A percentile compares a stretch with the other conserved stretches of the same genome.
phyloP scores from a whole-genome alignment of 129 eudicot genomes.

The Flaveria trinervia region DNA sequence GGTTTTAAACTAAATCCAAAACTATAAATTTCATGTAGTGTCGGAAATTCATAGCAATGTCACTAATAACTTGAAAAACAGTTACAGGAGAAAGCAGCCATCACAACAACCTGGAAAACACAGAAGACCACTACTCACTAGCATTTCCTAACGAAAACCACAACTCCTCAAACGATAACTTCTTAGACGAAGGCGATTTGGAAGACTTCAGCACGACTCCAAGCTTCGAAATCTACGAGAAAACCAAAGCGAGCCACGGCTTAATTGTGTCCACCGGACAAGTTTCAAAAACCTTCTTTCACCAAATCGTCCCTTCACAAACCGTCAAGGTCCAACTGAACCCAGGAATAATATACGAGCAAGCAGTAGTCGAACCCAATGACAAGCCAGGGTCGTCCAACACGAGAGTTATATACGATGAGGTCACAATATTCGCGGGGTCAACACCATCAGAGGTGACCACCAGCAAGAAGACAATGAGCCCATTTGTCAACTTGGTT shows the following conservation, averaged over 20 bases:
- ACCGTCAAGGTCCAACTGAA: slow-evolving; percentile 57
- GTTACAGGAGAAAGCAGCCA: slow-evolving; percentile 66
- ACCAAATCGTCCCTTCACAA: slow-evolving; percentile 64
- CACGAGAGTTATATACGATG: slow-evolving; percentile 27
- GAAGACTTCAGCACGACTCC: slow-evolving; percentile 58
- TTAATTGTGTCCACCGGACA: slow-evolving; percentile 68
- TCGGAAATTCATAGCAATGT: not conserved
- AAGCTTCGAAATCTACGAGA: slow-evolving; percentile 58
- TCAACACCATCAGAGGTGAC: slow-evolving; percentile 19
- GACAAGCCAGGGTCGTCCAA: slow-evolving; percentile 26
- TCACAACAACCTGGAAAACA: slow-evolving; percentile 39
- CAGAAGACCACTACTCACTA: slow-evolving; percentile 44
- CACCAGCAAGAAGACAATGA: slow-evolving; percentile 28
- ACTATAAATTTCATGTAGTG: too few species aligned
- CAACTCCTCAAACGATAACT: slow-evolving; percentile 42
- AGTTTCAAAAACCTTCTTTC: slow-evolving; percentile 61
- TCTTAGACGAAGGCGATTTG: slow-evolving; percentile 57
- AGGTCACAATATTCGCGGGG: slow-evolving; percentile 32
- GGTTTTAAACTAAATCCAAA: too few species aligned
- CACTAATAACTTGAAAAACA: slow-evolving; percentile 16
- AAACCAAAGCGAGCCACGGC: slow-evolving; percentile 57
- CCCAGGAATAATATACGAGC: slow-evolving; percentile 42
- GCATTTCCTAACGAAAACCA: slow-evolving; percentile 36
- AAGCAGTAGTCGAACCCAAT: not conserved
- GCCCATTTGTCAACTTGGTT: slow-evolving; percentile 46